These are phyloP conservation scores for Cryptosporidium canis DNA, from an alignment of 169 alveolate species.

Conservation along the genomic window DNA sequence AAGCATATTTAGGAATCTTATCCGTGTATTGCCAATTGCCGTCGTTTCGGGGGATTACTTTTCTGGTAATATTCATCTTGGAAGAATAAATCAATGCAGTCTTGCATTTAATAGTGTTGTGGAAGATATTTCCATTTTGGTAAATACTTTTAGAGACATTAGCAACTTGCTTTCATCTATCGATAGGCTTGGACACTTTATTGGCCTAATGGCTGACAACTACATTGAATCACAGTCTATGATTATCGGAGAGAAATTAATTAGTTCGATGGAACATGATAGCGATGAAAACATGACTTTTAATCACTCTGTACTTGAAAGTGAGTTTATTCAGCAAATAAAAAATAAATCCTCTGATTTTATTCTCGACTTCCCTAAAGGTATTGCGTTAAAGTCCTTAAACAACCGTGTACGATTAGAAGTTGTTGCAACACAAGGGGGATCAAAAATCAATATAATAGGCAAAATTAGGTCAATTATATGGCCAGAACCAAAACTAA, in stretches of 20 bases:
- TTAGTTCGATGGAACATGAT: not conserved
- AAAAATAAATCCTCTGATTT: not conserved
- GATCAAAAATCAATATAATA: not conserved
- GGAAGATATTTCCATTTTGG: constrained; percentile 53
- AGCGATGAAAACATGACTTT: not conserved
- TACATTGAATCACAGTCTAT: constrained; percentile 23
- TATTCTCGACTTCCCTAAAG: constrained; percentile 1
- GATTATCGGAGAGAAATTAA: constrained; percentile 10
- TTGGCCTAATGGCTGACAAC: constrained; percentile 7
- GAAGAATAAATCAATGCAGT: constrained; percentile 58
- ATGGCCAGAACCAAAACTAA: constrained; percentile 30
- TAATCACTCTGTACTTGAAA: not conserved
- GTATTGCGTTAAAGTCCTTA: not conserved
- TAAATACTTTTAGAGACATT: constrained; percentile 67
- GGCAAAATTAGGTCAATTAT: constrained; percentile 60
- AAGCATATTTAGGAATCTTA: constrained; percentile 34
- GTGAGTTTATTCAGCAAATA: not conserved
- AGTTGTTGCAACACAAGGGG: not conserved
- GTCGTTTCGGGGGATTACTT: constrained; percentile 64
- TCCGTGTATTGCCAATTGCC: constrained; percentile 58
- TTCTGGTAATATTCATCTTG: constrained; percentile 52
- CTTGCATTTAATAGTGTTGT: constrained; percentile 64
- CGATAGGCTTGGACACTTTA: constrained; percentile 71
- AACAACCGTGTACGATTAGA: not conserved
- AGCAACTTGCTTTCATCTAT: constrained; percentile 50